These are phyloP conservation scores for Theileria parva DNA, from an alignment of 169 alveolate genomes.

Conservation along the genomic window DNA sequence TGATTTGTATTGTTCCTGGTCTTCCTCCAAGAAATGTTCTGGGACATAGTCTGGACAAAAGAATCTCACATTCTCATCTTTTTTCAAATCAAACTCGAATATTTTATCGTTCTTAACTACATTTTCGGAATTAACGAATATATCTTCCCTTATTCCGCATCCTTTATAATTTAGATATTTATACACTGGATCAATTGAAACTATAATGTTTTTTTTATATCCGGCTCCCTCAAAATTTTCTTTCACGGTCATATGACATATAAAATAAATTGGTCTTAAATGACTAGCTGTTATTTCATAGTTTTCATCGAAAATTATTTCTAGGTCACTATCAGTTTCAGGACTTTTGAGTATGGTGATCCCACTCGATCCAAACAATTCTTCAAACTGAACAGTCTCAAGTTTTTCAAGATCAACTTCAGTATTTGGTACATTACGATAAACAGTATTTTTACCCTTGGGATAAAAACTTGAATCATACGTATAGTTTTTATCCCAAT, in stretches of 20 bases:
- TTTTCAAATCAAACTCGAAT: conserved; percentile 25
- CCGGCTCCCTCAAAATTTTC: background rate
- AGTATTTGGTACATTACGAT: background rate
- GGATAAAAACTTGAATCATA: conserved; percentile 2
- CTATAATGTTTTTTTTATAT: conserved; percentile 4
- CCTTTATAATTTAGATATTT: conserved; percentile 15
- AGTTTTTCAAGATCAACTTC: conserved; percentile 9
- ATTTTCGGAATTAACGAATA: conserved; percentile 28
- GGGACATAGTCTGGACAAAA: conserved; percentile 50
- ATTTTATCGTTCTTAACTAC: background rate
- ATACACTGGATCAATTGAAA: conserved; percentile 42
- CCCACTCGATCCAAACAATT: conserved; percentile 35
- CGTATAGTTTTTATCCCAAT: background rate
- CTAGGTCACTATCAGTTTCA: conserved; percentile 32
- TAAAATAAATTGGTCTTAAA: conserved; percentile 37
- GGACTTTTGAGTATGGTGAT: conserved; percentile 41
- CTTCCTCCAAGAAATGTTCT: conserved; percentile 41
- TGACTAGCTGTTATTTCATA: conserved; percentile 17
- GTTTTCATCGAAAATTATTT: conserved; percentile 9
- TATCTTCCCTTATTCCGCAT: conserved; percentile 40
- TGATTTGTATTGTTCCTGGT: conserved; percentile 30
- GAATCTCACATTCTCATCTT: conserved; percentile 16
- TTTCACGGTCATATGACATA: conserved; percentile 16
- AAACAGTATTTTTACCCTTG: conserved; percentile 15
- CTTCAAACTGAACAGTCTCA: conserved; percentile 18